A percentile compares a stretch with the other conserved stretches of the same genome.
phyloP scores from a whole-genome alignment of 1,284 basidiomycete genomes.

The Moesziomyces parantarcticus region DNA sequence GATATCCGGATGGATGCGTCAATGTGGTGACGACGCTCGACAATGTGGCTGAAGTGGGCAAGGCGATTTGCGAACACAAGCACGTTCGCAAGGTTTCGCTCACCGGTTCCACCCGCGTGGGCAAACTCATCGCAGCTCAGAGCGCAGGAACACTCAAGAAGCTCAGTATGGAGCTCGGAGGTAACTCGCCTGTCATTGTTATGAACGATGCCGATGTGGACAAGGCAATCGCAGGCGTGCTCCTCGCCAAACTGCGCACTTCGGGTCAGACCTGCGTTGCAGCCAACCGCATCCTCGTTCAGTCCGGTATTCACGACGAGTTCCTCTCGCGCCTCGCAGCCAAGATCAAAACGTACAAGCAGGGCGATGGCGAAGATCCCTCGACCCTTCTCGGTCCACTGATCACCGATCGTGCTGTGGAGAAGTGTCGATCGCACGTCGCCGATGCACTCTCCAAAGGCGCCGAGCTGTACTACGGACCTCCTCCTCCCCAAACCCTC shows the following conservation, averaged over 20 bases:
- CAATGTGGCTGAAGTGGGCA: slow-evolving; percentile 32
- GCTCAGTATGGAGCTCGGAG: slow-evolving; percentile 92
- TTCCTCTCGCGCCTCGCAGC: slow-evolving; percentile 27
- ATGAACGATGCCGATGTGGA: slow-evolving; percentile 76
- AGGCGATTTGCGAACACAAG: slow-evolving; percentile 37
- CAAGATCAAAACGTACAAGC: slow-evolving; percentile 33
- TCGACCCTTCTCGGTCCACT: slow-evolving; percentile 29
- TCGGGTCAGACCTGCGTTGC: slow-evolving; percentile 50
- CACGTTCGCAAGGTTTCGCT: slow-evolving; percentile 36
- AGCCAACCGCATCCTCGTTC: slow-evolving; percentile 48
- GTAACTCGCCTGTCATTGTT: slow-evolving; percentile 85
- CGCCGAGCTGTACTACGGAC: slow-evolving; percentile 36
- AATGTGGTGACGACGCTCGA: slow-evolving; percentile 40
- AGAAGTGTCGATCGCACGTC: slow-evolving; percentile 42
- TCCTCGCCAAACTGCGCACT: slow-evolving; percentile 44
- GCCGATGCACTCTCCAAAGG: slow-evolving; percentile 35
- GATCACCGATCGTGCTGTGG: slow-evolving; percentile 37
- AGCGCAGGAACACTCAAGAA: slow-evolving; percentile 73
- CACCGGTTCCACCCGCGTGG: slow-evolving; percentile 38
- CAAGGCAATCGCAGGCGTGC: slow-evolving; percentile 52
- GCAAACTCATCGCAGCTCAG: slow-evolving; percentile 39
- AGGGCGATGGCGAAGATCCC: slow-evolving; percentile 47
- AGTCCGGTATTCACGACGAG: slow-evolving; percentile 38
- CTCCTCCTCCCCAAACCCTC: slow-evolving; percentile 3
- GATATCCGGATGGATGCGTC: slow-evolving; percentile 31